Conservation (phyloP, 1,284 basidiomycete genomes). For the Exobasidium cylindrosporum region DNA sequence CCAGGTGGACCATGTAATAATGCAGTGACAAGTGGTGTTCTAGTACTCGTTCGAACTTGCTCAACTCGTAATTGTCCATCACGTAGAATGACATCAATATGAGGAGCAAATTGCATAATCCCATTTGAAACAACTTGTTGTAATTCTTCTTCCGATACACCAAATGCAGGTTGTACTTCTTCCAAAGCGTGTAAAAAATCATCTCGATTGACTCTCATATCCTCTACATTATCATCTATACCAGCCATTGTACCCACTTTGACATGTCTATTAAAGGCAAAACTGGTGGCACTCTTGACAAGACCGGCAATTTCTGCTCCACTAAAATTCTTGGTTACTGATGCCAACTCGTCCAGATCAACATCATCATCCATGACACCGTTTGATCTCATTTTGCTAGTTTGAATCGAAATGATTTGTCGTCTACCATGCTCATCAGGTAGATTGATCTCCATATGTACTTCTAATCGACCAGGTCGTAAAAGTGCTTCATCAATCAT, state of each 20-base stretch:
- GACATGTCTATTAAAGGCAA: slow-evolving; percentile 95
- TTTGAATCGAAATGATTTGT: slow-evolving; percentile 96
- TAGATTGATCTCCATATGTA: slow-evolving; percentile 99
- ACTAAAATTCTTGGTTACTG: slow-evolving; percentile 91
- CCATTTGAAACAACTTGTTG: slow-evolving; percentile 92
- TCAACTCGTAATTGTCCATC: slow-evolving; percentile 91
- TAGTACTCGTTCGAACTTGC: slow-evolving; percentile 83
- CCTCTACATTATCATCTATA: slow-evolving; percentile 90
- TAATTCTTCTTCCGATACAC: slow-evolving; percentile 95
- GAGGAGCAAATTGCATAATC: slow-evolving; percentile 81
- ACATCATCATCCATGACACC: slow-evolving; percentile 87
- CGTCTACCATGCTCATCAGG: slow-evolving; percentile 89
- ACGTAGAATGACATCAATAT: slow-evolving; percentile 72
- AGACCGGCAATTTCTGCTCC: slow-evolving; percentile 95
- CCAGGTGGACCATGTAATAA: slow-evolving; percentile 83
- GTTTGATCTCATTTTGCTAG: slow-evolving; percentile 86
- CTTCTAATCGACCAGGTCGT: slow-evolving; percentile 95
- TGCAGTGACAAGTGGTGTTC: slow-evolving; percentile 87
- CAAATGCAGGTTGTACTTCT: slow-evolving; percentile 94
- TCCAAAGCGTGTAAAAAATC: slow-evolving; percentile 91
- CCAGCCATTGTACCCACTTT: slow-evolving; percentile 96
- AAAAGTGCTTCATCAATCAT: slow-evolving; percentile 99
- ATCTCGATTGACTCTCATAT: slow-evolving; percentile 78
- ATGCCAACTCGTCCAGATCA: slow-evolving; percentile 77
- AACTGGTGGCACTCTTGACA: slow-evolving; percentile 96